Evolutionary conservation across 345 rosid species (phyloP).

Genomic region (Pistacia vera): DNA sequence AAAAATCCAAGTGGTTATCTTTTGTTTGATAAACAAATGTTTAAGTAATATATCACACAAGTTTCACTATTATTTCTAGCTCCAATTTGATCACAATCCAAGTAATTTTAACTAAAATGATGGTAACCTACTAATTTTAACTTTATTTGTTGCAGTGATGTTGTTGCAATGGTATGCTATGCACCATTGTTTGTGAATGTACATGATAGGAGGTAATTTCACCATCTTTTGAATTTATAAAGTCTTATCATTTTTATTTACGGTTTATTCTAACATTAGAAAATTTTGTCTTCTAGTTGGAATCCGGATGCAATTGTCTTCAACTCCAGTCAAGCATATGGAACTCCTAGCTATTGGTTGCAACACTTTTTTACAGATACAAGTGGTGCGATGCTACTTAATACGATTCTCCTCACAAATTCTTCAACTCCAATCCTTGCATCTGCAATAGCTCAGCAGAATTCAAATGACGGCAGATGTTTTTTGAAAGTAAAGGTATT

Average conservation of each 20-base stretch:
- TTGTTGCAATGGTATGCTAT: conserved; percentile 77
- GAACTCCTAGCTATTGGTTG: too few species aligned
- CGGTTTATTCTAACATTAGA: too few species aligned
- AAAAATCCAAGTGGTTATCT: conserved; percentile 14
- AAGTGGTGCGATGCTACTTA: conserved; percentile 77
- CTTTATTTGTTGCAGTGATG: too few species aligned
- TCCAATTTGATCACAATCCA: not conserved
- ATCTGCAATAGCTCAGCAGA: too few species aligned
- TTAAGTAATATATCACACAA: too few species aligned
- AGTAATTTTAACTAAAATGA: not conserved
- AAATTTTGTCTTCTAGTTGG: too few species aligned
- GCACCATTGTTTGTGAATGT: conserved; percentile 92
- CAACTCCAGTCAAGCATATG: conserved; percentile 66
- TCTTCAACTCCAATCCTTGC: too few species aligned
- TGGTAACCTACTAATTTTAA: not conserved
- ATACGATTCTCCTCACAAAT: too few species aligned
- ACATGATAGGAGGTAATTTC: conserved; percentile 73
- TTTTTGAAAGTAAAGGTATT: too few species aligned
- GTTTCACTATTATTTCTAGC: not conserved
- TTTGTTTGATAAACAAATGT: too few species aligned
- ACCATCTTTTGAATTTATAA: not conserved
- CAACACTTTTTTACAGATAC: conserved; percentile 8
- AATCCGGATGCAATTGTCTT: conserved; percentile 77
- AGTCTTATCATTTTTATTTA: too few species aligned
- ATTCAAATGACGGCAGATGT: too few species aligned